Conservation (phyloP, 805 yeast genomes). For the Hanseniaspora meyeri region DNA sequence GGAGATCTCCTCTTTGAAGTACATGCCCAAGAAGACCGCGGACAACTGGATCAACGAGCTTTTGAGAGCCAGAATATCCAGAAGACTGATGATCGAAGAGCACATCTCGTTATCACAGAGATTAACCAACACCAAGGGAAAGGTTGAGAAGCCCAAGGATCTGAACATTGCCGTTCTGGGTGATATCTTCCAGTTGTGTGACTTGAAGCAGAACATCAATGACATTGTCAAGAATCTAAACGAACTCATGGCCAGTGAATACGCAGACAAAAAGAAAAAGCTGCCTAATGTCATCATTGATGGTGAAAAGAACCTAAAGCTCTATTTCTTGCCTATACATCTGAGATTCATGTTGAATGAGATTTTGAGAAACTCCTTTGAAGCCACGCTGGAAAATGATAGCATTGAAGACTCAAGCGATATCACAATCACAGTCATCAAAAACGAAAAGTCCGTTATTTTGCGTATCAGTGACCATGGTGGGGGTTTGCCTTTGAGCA, state of each 20-base stretch:
- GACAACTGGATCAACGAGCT: slow-evolving; percentile 67
- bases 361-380: slow-evolving; percentile 70
- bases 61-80: slow-evolving; percentile 72
- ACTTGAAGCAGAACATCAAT: slow-evolving; percentile 54
- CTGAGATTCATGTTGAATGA: slow-evolving; percentile 79
- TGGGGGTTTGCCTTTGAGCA: slow-evolving; percentile 62
- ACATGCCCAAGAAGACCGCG: slow-evolving; percentile 48
- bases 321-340: slow-evolving; percentile 79
- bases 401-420: slow-evolving; percentile 28
- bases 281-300: slow-evolving; percentile 70
- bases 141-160: slow-evolving; percentile 36
- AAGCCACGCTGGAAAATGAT: slow-evolving; percentile 55
- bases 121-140: slow-evolving; percentile 16
- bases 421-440: slow-evolving; percentile 60
- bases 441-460: slow-evolving; percentile 51
- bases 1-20: slow-evolving; percentile 52
- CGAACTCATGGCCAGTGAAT: slow-evolving; percentile 39
- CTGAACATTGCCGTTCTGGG: slow-evolving; percentile 46
- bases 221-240: slow-evolving; percentile 39
- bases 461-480: slow-evolving; percentile 82
- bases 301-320: slow-evolving; percentile 53
- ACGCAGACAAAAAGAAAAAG: slow-evolving; percentile 39
- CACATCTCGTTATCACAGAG: slow-evolving; percentile 62
- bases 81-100: slow-evolving; percentile 85
- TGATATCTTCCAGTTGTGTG: slow-evolving; percentile 70